Evolutionary conservation across 257 asterid genomes (phyloP), one percentile per base, ranked within the genome.

Genomic region (Coffea canephora): DNA sequence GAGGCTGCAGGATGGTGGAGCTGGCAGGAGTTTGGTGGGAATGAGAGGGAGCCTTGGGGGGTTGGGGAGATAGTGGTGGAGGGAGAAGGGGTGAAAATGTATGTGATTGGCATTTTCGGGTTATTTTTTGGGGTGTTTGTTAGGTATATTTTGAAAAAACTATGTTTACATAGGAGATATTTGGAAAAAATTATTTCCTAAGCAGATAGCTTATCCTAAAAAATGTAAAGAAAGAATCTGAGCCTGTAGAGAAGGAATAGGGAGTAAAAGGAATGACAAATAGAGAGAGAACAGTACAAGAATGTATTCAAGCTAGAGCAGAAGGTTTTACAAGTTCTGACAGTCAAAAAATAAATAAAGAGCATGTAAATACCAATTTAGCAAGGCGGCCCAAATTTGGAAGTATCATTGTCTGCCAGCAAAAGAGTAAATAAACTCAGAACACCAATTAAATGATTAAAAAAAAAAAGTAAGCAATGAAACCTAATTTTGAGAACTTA

Each of bases 311-410:
- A 73, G 12, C 75, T 49, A 49, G 34, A 73, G 39, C 16, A 52
- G 12, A 64, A n/a, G 2, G 25, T 54, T 34, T 36, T 11, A 55
- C n/a, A 73, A 54, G 7, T 74, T 36, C 52, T 74, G 31, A 55
- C 68, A 67, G 27, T n/a, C 23, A 7, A 41, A 50, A 43, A 21
- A 54, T 3, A 16, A n/a, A 50, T 23, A 54, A 71, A 85, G 85
- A 71, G 81, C 36, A 14, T 74, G 80, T 82, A 77, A 65, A 74
- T 93, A 95, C 99, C 99, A 95, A 77, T 84, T 95, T 95, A 74
- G 98, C 96, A 67, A 95, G 92, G 80, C 95, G 97, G 79, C 97
- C 94, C 90, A 95, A 84, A 90, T 89, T 95, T 48, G 99, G 98
- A 69, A 95, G 95, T 84, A 93, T 85, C 97, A 92, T 91, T 79